A percentile compares a stretch with the other conserved stretches of the same genome.
These are phyloP conservation scores for Fusarium sp. DNA, from an alignment of 2,329 filamentous ascomycete genomes.

Conservation along the genomic window DNA sequence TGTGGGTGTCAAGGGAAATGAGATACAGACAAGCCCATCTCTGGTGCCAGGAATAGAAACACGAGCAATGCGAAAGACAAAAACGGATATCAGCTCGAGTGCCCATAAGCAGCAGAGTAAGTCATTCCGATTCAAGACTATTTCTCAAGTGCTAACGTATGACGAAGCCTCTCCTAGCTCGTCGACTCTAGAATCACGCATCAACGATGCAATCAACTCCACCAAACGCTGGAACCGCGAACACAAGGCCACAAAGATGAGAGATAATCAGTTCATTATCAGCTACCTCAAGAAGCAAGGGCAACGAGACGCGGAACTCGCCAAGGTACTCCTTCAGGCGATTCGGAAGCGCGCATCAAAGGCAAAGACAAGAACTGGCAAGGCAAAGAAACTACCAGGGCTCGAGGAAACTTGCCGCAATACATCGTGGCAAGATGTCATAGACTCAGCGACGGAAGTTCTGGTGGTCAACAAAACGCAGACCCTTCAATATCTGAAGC, in stretches of 20 bases:
- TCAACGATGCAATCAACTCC: conserved; percentile 52
- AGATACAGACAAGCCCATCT: not conserved
- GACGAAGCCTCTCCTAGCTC: conserved; percentile 6
- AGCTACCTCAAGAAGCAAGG: conserved; percentile 53
- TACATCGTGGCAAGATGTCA: conserved; percentile 52
- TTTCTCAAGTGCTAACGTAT: not conserved
- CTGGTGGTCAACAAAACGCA: conserved; percentile 44
- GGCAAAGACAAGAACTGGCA: conserved; percentile 7
- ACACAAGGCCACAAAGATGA: conserved; percentile 49
- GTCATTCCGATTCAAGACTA: not conserved
- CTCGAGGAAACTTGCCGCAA: conserved; percentile 51
- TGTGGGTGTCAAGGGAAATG: conserved; percentile 31
- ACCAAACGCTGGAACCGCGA: conserved; percentile 55
- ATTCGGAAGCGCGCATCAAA: conserved; percentile 44
- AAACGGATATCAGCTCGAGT: not conserved
- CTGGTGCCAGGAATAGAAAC: conserved; percentile 17
- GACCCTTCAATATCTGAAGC: conserved; percentile 39
- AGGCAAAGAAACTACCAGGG: conserved; percentile 35
- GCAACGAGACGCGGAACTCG: conserved; percentile 51
- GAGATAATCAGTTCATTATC: conserved; percentile 48
- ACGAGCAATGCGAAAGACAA: conserved; percentile 14
- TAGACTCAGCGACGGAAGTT: conserved; percentile 47
- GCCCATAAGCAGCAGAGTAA: conserved; percentile 16
- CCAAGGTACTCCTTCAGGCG: conserved; percentile 49
- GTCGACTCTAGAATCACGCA: conserved; percentile 40